These are phyloP conservation scores for Hanseniaspora lindneri DNA, from an alignment of 805 yeast species.

Conservation along the genomic window DNA sequence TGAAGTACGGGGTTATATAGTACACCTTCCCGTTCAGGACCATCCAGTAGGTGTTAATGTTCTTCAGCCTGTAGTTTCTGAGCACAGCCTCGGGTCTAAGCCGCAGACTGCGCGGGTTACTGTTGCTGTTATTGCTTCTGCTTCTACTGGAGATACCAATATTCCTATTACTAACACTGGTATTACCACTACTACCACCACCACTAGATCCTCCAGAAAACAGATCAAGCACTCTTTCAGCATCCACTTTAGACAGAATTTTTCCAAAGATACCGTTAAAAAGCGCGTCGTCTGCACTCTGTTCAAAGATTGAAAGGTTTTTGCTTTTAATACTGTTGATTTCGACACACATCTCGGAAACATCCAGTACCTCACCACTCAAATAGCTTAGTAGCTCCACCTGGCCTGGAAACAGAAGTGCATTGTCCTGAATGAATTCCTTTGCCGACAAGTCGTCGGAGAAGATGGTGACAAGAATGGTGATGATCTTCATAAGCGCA, in stretches of 20 bases:
- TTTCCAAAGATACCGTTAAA: conserved; percentile 20
- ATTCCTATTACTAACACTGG: too few relatives aligned
- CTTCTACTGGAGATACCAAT: too few relatives aligned
- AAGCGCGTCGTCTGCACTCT: conserved; percentile 19
- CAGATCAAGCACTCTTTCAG: conserved; percentile 17
- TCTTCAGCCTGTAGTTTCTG: conserved; percentile 46
- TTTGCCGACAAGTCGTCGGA: neutral
- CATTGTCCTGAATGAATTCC: conserved; percentile 1
- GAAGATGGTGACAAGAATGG: conserved; percentile 3
- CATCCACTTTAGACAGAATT: conserved; percentile 17
- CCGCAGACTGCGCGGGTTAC: conserved; percentile 44
- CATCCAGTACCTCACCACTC: neutral
- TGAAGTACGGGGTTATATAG: conserved; percentile 70
- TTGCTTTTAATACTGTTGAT: neutral
- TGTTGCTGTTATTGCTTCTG: conserved; percentile 16
- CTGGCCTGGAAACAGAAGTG: neutral
- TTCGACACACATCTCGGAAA: neutral
- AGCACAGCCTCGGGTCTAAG: conserved; percentile 49
- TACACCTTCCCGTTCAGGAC: conserved; percentile 68
- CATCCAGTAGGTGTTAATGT: conserved; percentile 60
- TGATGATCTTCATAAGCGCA: conserved; percentile 19
- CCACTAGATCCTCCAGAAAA: conserved; percentile 3
- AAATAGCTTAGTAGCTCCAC: neutral
- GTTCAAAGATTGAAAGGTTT: conserved; percentile 12
- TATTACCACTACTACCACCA: neutral